Evolutionary conservation across 345 rosid genomes (phyloP), one percentile per base, ranked within the genome.

Genomic region (Salix brachista): DNA sequence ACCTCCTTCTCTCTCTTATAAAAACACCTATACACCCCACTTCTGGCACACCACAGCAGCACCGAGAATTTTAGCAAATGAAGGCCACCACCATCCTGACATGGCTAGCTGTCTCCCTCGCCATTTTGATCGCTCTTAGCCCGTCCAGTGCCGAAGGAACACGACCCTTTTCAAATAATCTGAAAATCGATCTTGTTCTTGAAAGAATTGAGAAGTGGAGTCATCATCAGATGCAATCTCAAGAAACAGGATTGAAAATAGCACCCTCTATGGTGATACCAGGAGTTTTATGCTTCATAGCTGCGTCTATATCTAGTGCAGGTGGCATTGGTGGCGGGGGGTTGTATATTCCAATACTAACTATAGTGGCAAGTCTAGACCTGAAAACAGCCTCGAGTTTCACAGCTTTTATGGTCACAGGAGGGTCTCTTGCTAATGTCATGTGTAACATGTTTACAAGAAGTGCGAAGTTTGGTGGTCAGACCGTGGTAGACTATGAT

Each of bases 241-340:
- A 70, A 28, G 84, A 74, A 14, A 64, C 79, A 65, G 74, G 67
- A 23, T 73, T 90, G 65, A 82, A 85, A 28, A 61, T 87, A 1
- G 75, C 89, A 70, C 50, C 86, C 19, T 84, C 85, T 1, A 82
- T 81, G 44, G 77, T 86, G 17, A 6, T 84, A 8, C 87, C 99
- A 8, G 95, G 89, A 60, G 42, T 83, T 37, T 74, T 88, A 2
- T 91, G 98, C 32, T 94, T 92, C 84, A 12, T 88, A 6, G 93
- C 97, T 50, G 85, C 96, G 17, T 73, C 94, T 0, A 84, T 93
- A n/a, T 93, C 99, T 1, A 93, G 97, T 75, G 99, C 97, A 2
- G 99, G 97, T 19, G 99, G 97, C 28, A 88, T 93, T 36, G 97
- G 99, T 0, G 99, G 96, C 8, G 99, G 98, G 25, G 99, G 97